Evolutionary conservation across 148 eudicot species (phyloP), one percentile per base, ranked within the genome.

Genomic region (Vaccinium myrtillus): DNA sequence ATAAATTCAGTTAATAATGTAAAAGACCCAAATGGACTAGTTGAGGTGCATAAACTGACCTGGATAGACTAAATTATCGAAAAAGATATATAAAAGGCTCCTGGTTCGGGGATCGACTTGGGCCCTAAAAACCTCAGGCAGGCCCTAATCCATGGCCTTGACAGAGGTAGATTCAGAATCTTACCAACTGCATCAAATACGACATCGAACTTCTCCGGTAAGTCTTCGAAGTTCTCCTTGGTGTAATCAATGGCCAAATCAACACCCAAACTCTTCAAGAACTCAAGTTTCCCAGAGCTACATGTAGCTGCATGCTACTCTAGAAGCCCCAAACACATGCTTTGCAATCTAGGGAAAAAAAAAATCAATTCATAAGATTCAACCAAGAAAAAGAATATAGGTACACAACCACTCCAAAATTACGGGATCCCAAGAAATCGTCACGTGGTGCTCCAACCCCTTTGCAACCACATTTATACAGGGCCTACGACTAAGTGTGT

Each of bases 281-380:
- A 85, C 13, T 96, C 98, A 67, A 90, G 59, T 83, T 96, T 96
- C 16, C 93, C 91, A 4, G 99, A 91, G 89, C 99, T 96, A 39
- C 98, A 89, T 18, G 99, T 96, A n/a, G 99, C 96, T 80, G 98
- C n/a, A n/a, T n/a, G n/a, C 98, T 18, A 94, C 95, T 88, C 81
- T 93, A 54, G 97, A 96, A 75, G 99, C 98, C 55, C 95, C 98
- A 90, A 95, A 95, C 46, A 95, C 98, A 63, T 94, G 93, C 81
- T 95, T 95, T 3, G 99, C 99, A 16, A 95, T 85, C 99, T 97
- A 21, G 10, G 10, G 0, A 21, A 61, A 19, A 61, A 15, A 56
- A 50, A 50, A 9, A 50, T 43, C 3, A 53, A 53, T 53, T 10
- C 55, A 53, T 53, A 53, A 53, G 55, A 53, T 53, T 53, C 11